Percentiles rank a stretch among this genome's conserved stretches.
Evolutionary conservation across 1,139 yeast species (phyloP).

Genomic region (Debaryomycetaceae sp.): DNA sequence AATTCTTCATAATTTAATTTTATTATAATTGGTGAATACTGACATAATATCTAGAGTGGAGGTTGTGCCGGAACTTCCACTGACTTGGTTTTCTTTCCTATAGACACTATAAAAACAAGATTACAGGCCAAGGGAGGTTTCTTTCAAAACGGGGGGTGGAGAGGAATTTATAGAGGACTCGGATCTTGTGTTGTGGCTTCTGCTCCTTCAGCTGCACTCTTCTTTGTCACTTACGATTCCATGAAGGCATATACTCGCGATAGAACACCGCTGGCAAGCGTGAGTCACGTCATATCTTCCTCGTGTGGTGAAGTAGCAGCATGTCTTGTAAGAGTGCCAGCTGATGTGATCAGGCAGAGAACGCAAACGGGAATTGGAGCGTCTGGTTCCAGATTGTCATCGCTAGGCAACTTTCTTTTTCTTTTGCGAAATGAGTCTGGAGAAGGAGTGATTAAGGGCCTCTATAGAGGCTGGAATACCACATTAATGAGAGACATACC

Average conservation of each 20-base stretch:
- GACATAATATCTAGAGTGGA: slow-evolving; percentile 54
- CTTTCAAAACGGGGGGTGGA: slow-evolving; percentile 87
- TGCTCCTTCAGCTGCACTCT: slow-evolving; percentile 90
- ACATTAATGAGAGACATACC: slow-evolving; percentile 95
- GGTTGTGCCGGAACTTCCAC: slow-evolving; percentile 97
- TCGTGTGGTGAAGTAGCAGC: slow-evolving; percentile 91
- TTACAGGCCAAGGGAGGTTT: slow-evolving; percentile 95
- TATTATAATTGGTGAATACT: too few relatives aligned
- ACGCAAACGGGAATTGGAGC: slow-evolving; percentile 67
- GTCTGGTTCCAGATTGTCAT: slow-evolving; percentile 53
- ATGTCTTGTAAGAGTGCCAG: slow-evolving; percentile 91
- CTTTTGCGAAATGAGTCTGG: slow-evolving; percentile 58
- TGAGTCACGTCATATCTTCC: slow-evolving; percentile 82
- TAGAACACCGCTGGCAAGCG: slow-evolving; percentile 30
- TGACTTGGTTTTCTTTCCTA: slow-evolving; percentile 91
- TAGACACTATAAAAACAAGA: slow-evolving; percentile 91
- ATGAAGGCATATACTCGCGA: slow-evolving; percentile 54
- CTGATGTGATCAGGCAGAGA: slow-evolving; percentile 92
- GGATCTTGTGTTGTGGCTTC: slow-evolving; percentile 94
- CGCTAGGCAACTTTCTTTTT: slow-evolving; percentile 62
- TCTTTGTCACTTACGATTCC: slow-evolving; percentile 85
- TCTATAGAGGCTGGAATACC: slow-evolving; percentile 90
- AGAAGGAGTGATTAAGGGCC: slow-evolving; percentile 73
- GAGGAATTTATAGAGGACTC: slow-evolving; percentile 84
- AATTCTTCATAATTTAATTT: slow-evolving; percentile 5